Conservation (phyloP, 352 stramenopile species). For the Phytophthora colocasiae region DNA sequence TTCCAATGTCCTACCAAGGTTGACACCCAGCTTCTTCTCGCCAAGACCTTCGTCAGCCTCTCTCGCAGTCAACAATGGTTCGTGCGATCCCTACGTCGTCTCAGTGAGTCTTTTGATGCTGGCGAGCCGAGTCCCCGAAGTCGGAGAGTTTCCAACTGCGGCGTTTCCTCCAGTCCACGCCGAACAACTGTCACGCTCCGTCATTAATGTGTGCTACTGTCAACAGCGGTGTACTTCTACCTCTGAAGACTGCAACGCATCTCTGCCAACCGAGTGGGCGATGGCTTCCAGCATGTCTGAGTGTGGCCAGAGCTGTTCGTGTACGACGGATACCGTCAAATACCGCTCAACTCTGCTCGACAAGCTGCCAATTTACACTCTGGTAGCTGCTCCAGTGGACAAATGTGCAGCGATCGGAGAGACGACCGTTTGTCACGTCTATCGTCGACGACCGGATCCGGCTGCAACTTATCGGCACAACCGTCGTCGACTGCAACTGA, state of each 20-base stretch:
- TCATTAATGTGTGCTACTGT: conserved; percentile 25
- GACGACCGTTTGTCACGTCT: conserved; percentile 29
- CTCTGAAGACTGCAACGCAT: conserved; percentile 37
- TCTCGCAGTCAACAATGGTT: conserved; percentile 19
- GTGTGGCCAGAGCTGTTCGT: conserved; percentile 34
- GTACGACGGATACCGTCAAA: conserved; percentile 27
- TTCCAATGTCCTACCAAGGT: conserved; percentile 30
- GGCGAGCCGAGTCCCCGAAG: conserved; percentile 9
- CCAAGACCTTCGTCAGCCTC: conserved; percentile 6
- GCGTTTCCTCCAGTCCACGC: conserved; percentile 30
- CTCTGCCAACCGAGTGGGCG: conserved; percentile 34
- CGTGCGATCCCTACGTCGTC: conserved; percentile 12
- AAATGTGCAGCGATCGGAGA: conserved; percentile 37
- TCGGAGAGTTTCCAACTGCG: conserved; percentile 15
- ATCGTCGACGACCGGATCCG: conserved; percentile 13
- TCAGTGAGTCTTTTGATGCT: conserved; percentile 19
- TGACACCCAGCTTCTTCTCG: conserved; percentile 17
- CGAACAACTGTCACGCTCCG: conserved; percentile 33
- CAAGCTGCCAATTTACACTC: conserved; percentile 30
- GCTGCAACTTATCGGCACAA: not conserved
- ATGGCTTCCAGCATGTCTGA: conserved; percentile 34
- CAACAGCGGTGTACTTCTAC: conserved; percentile 15
- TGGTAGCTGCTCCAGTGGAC: conserved; percentile 15
- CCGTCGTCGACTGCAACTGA: conserved; percentile 4
- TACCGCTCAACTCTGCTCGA: conserved; percentile 23